Base-by-base conservation (phyloP, 352 stramenopile genomes). In the Thalassiosira oceanica region DNA sequence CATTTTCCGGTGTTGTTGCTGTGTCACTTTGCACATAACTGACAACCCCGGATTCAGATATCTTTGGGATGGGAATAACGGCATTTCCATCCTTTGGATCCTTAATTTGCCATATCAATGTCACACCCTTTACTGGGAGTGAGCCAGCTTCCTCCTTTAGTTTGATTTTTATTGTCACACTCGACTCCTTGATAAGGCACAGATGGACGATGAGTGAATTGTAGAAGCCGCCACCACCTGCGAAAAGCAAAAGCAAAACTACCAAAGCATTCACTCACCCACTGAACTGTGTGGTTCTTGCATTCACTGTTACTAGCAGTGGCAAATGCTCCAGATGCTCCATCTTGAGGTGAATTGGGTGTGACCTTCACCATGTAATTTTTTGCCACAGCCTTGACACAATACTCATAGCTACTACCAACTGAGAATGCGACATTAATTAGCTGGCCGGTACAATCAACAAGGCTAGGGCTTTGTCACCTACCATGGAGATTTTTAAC, bases 91-190 rank as follows among this genome's bases (percentile, higher is more conserved):
- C n/a, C 8, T 8, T 37, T 8, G 8, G 8, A n/a, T 37, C 31
- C n/a, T 13, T n/a, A 8, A 55, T 23, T n/a, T 55, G 24, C 46
- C 46, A 55, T 2, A 3, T n/a, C 26, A 55, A 26, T 7, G 5
- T 6, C 13, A 36, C 26, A 37, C 36, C 46, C 23, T 18, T 45
- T 2, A 55, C 20, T 18, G 21, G 21, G 23, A 55, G 11, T 3
- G 2, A 6, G 4, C 46, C 46, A 20, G 46, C 46, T 20, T 55
- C 46, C 41, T 45, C 3, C 23, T 55, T 55, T 7, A 55, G 26
- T 11, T 23, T 36, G 6, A 45, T 28, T 15, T 45, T 55, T 23
- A 55, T 45, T 2, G 36, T n/a, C 35, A 45, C 23, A 36, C 4
- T 20, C 3, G 4, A 13, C 20, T 55, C 46, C 31, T 37, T 8